A percentile compares a stretch with the other conserved stretches of the same genome.
phyloP scores from a whole-genome alignment of 129 eudicot genomes.

The Centrapalus pauciflorus region DNA sequence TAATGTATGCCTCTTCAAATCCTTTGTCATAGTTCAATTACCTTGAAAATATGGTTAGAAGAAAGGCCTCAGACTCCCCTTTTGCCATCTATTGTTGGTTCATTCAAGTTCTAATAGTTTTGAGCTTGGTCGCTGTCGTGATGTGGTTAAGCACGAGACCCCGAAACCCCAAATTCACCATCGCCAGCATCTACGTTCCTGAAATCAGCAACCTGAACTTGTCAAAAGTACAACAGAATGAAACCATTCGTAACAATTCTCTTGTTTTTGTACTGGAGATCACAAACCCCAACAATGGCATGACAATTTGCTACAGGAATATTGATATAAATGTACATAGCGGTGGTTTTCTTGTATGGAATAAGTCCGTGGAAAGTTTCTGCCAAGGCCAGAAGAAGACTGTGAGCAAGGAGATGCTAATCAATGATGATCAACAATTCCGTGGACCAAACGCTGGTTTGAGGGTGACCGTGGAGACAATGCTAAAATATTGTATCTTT shows the following conservation, averaged over 20 bases:
- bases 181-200: slow-evolving; percentile 18
- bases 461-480: slow-evolving; percentile 27
- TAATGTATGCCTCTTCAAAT: neutral
- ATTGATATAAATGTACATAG: slow-evolving; percentile 7
- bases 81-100: slow-evolving; percentile 40
- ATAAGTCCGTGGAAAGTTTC: slow-evolving; percentile 22
- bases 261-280: slow-evolving; percentile 23
- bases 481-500: slow-evolving; percentile 28
- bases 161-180: slow-evolving; percentile 26
- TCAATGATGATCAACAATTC: slow-evolving; percentile 10
- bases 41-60: slow-evolving; percentile 19
- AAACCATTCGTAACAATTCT: neutral
- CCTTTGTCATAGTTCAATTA: slow-evolving; percentile 3
- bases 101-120: slow-evolving; percentile 34
- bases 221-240: slow-evolving; percentile 10
- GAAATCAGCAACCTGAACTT: neutral
- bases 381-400: slow-evolving; percentile 39
- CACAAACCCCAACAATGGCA: slow-evolving; percentile 45
- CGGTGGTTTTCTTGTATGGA: slow-evolving; percentile 14
- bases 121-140: slow-evolving; percentile 26
- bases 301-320: slow-evolving; percentile 29
- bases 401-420: neutral
- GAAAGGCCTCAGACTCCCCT: slow-evolving; percentile 7
- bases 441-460: slow-evolving; percentile 3
- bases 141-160: slow-evolving; percentile 41